These are phyloP conservation scores for Herpetomonas tarakana DNA, from an alignment of 208 protist genomes.

Conservation along the genomic window DNA sequence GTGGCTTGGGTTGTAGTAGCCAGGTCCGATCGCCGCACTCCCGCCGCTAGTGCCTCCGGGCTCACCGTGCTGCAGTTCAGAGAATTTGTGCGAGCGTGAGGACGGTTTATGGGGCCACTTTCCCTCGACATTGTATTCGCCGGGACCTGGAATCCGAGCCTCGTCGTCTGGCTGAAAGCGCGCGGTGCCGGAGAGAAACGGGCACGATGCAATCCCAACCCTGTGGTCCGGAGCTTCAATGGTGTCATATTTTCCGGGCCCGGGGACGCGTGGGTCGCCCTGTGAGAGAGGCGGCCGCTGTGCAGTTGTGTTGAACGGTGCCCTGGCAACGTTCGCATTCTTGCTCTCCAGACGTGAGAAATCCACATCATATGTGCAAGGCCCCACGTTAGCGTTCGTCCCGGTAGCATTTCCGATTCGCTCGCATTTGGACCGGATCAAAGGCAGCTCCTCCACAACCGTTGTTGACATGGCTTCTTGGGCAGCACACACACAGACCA, in stretches of 20 bases:
- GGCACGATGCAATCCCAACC: conserved; percentile 34
- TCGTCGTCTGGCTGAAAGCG: conserved; percentile 37
- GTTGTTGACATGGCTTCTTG: conserved; percentile 12
- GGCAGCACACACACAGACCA: too few relatives aligned
- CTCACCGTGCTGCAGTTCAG: conserved; percentile 6
- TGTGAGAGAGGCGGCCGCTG: conserved; percentile 28
- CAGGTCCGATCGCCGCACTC: conserved; percentile 22
- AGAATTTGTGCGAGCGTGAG: conserved; percentile 29
- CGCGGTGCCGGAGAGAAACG: conserved; percentile 60
- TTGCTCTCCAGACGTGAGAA: neutral
- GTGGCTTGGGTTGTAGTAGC: conserved; percentile 60
- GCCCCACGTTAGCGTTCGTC: conserved; percentile 62
- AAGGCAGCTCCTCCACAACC: conserved; percentile 65
- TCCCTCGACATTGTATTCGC: conserved; percentile 40
- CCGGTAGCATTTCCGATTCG: conserved; percentile 16
- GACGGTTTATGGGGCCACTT: conserved; percentile 26
- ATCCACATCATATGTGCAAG: conserved; percentile 68
- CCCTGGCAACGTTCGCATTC: conserved; percentile 31
- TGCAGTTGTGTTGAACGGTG: conserved; percentile 75
- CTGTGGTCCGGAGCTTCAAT: neutral
- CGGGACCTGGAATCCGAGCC: conserved; percentile 58
- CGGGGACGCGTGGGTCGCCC: conserved; percentile 38
- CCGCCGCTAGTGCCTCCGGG: neutral
- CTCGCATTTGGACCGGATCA: conserved; percentile 63
- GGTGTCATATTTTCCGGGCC: conserved; percentile 59